Base-by-base conservation (phyloP, 331 rosid species). In the Pyrus hybrid region DNA sequence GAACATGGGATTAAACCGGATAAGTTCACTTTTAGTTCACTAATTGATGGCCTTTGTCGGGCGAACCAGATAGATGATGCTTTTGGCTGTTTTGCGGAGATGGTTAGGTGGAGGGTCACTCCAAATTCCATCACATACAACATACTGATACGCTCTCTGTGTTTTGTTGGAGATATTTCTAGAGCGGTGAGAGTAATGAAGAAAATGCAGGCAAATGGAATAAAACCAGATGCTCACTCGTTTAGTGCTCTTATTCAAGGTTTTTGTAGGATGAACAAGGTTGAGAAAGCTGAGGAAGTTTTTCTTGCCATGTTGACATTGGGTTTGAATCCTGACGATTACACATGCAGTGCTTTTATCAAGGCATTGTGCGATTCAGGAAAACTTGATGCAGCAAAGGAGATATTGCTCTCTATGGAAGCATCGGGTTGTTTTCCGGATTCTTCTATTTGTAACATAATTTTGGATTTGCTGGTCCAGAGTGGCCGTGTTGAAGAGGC, bases 11-110 rank as follows among this genome's bases (percentile, higher is more conserved):
- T 87, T 73, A 82, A 80, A 71, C 97, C 96, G 9, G 93, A 93
- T 85, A 73, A 87, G 49, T 87, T 90, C 87, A 91, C 96, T 66
- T 93, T 91, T 80, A 75, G 91, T 81, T 86, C 91, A 70, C 73
- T 93, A 79, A 88, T 93, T 81, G 89, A 88, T 66, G 94, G 97
- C 28, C 91, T 91, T 25, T 93, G 97, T 76, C 87, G 88, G 45
- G 83, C 63, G 26, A 79, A 82, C 49, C 84, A 32, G 85, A 79
- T 76, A 5, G 85, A 84, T 26, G 88, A 84, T 71, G 96, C 97
- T 83, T 87, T 91, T 74, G 81, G 81, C 72, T 93, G 96, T 83
- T 88, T 93, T 76, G 63, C 67, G 12, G 98, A 93, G 87, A 93
- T 93, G 96, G 70, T 82, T 58, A 84, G 86, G 84, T 93, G 96